Evolutionary conservation across 202 grass and related monocot species (phyloP).

Genomic region (Panicum hallii): DNA sequence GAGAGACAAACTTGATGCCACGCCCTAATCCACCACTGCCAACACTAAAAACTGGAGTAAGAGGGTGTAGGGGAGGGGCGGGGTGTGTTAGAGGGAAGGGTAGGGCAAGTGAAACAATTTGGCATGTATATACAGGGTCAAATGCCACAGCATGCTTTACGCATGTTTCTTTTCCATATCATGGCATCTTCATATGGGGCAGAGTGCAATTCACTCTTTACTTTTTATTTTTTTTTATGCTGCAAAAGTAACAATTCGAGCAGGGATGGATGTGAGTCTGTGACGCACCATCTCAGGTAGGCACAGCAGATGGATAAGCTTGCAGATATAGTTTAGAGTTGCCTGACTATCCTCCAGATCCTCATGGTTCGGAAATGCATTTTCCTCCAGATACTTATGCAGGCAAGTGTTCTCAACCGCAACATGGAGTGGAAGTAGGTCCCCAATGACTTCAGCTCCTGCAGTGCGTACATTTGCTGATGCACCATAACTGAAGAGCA

Average conservation of each 20-base stretch:
- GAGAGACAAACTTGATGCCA: neutral
- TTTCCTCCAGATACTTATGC: slow-evolving; percentile 42
- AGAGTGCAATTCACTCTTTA: neutral
- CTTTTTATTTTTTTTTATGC: neutral
- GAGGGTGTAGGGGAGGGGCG: neutral
- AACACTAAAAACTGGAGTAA: neutral
- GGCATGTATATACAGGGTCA: too few species aligned
- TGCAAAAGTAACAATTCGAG: neutral
- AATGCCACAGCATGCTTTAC: neutral
- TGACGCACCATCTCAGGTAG: slow-evolving; percentile 30
- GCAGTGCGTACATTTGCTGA: slow-evolving; percentile 32
- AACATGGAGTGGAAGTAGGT: slow-evolving; percentile 38
- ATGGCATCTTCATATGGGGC: neutral
- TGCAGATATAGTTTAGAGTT: slow-evolving; percentile 10
- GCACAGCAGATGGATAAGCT: slow-evolving; percentile 37
- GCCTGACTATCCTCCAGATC: neutral
- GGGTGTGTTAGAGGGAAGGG: neutral
- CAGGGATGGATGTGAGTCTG: too few species aligned
- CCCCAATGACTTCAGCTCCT: slow-evolving; percentile 3
- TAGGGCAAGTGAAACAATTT: too few species aligned
- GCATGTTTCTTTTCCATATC: neutral
- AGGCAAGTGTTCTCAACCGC: slow-evolving; percentile 42
- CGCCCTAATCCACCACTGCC: neutral
- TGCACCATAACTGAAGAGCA: slow-evolving; percentile 16
- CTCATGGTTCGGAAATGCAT: slow-evolving; percentile 19